These are phyloP conservation scores for Malassezia slooffiae DNA, from an alignment of 1,284 basidiomycete genomes.

Conservation along the genomic window DNA sequence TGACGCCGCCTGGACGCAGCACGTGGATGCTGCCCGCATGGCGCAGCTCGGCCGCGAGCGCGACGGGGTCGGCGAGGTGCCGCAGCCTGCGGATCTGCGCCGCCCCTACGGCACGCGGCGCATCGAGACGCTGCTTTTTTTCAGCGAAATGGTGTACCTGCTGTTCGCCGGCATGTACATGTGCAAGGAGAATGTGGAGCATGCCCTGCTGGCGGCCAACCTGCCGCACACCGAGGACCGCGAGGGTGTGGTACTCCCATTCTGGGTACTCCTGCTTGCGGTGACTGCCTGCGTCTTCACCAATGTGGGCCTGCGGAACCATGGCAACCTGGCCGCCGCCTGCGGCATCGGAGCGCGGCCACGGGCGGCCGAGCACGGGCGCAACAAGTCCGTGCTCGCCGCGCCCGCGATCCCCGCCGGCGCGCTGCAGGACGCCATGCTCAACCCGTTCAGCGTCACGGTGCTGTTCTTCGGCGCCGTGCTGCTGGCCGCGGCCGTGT, in stretches of 20 bases:
- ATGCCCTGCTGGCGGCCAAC: constrained; percentile 37
- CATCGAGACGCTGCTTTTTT: constrained; percentile 65
- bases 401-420: constrained; percentile 22
- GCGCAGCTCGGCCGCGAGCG: no score
- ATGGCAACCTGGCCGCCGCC: constrained; percentile 34
- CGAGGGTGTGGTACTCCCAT: constrained; percentile 21
- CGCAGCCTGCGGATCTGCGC: constrained; percentile 1
- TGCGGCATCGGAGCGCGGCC: constrained; percentile 38
- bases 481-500: constrained; percentile 26
- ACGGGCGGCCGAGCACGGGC: constrained; percentile 17
- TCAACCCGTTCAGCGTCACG: constrained; percentile 41
- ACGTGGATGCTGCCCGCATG: not conserved
- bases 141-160: constrained; percentile 76
- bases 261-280: constrained; percentile 20
- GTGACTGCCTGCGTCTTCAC: constrained; percentile 24
- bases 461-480: constrained; percentile 39
- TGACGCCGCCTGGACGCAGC: not conserved
- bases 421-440: constrained; percentile 23
- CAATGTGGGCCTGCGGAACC: constrained; percentile 37
- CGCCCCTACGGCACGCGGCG: constrained; percentile 56
- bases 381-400: constrained; percentile 22
- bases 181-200: constrained; percentile 70
- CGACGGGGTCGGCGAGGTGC: no score
- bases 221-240: constrained; percentile 15
- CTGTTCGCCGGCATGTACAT: constrained; percentile 84